Base-by-base conservation (phyloP, 2,329 filamentous ascomycete species). In the Camillea tinctor region DNA sequence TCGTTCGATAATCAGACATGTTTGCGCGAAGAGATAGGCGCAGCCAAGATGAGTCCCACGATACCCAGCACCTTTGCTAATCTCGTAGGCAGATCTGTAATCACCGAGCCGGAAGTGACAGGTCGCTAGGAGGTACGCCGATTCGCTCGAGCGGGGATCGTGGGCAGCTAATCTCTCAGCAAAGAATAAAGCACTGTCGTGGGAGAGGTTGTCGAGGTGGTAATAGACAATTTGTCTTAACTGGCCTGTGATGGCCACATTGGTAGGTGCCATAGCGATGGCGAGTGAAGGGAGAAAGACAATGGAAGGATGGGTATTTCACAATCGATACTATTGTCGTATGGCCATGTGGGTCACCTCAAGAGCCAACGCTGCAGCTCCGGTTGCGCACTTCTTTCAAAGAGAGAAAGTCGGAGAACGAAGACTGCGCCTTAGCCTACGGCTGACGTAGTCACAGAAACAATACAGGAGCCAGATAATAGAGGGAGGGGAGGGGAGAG, bases 101-200 rank as follows among this genome's bases (percentile, higher is more conserved):
- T 96, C 90, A 30, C 92, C 91, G 52, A 92, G 84, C 55, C 91
- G 90, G 55, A 95, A 84, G 75, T 97, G 88, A 72, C 92, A 96
- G 52, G 96, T 85, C 15, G 93, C 87, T 53, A 97, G 81, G 13
- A 99, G 85, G 73, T 96, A 93, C 52, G 87, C 83, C 26, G 92
- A 88, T 76, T 99, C 95, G 60, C 85, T 83, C 20, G 88, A 91
- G 69, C 90, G 88, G 22, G 90, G 86, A 69, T 98, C 94, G 69
- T 94, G 91, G 55, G 92, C 93, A 63, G 88, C 84, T 20, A 97
- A 85, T 65, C 95, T 88, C 71, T 94, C 92, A 61, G 95, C 91
- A 63, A 97, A 92, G 78, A 99, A 99, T 50, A 97, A 87, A 59
- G 95, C 95, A 73, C 96, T 98, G 58, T 93, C 88, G 72, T 90